Percentiles rank a stretch among this genome's conserved stretches.
These are phyloP conservation scores for Coprinopsis marcescibilis DNA, from an alignment of 768 basidiomycete species.

Conservation along the genomic window DNA sequence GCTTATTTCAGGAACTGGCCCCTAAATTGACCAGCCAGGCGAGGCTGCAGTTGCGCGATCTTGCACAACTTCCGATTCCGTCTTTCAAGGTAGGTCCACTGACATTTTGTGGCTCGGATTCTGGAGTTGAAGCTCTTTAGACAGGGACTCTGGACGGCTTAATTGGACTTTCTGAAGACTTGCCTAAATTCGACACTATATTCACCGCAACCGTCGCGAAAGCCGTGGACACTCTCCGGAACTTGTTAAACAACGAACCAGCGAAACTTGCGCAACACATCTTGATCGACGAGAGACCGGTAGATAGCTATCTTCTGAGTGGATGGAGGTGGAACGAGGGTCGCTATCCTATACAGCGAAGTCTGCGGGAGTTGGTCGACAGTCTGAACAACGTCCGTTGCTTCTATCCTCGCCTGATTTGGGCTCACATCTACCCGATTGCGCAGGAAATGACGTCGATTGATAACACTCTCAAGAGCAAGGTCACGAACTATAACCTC, in stretches of 20 bases:
- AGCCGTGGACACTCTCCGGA: conserved; percentile 89
- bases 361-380: conserved; percentile 82
- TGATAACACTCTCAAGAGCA: conserved; percentile 90
- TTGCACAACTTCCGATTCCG: conserved; percentile 71
- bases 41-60: conserved; percentile 40
- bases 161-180: conserved; percentile 82
- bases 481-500: conserved; percentile 86
- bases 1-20: conserved; percentile 58
- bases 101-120: conserved; percentile 9
- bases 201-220: conserved; percentile 89
- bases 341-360: conserved; percentile 79
- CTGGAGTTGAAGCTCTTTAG: conserved; percentile 35
- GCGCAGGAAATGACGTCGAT: conserved; percentile 88
- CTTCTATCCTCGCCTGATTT: background rate
- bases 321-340: conserved; percentile 94
- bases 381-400: conserved; percentile 69
- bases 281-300: conserved; percentile 70
- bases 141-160: conserved; percentile 91
- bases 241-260: conserved; percentile 84
- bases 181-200: conserved; percentile 86
- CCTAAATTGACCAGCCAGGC: conserved; percentile 57
- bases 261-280: conserved; percentile 69
- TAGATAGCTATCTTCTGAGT: conserved; percentile 74
- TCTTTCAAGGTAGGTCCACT: conserved; percentile 73
- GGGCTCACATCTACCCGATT: conserved; percentile 4